Base-by-base conservation (phyloP, 2,329 filamentous ascomycete genomes). In the Coleophoma crateriformis region DNA sequence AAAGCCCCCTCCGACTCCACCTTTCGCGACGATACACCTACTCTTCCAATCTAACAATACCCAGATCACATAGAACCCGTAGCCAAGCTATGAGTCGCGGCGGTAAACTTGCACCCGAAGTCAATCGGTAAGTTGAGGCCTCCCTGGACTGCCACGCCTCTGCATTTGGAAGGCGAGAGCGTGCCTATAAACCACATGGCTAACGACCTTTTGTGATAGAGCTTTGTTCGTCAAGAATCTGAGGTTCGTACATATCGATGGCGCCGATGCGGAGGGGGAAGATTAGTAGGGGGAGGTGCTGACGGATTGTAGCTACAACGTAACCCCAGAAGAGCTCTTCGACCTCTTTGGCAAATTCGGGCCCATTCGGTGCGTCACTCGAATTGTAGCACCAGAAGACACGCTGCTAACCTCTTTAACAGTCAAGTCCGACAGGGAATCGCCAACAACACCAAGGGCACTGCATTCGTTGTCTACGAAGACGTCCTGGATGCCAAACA, bases 171-270 rank as follows among this genome's bases (percentile, higher is more conserved):
- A 27, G 6, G 27, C 3, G 27, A 27, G 27, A 27, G 27, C 27
- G 27, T 27, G 27, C 27, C 27, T 27, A 27, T 27, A 27, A 7
- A 27, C 27, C 27, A 27, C 33, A 34, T 47, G 46, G 55, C 58
- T 64, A 58, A 64, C 51, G 27, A 17, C 32, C 19, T 19, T 19
- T 52, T 57, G 57, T 57, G 50, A 50, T 62, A 96, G 92, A 85
- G 92, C 94, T 86, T 88, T 99, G 78, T 97, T 97, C 83, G 92
- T 97, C 67, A 97, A 97, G 89, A 97, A 99, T 83, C 83, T 97
- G 78, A 95, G 88, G 90, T 95, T 72, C 61, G 77, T 73, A 34
- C 45, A 50, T 50, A 51, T 48, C 47, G 51, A 54, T 19, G 42
- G 14, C 34, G 12, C 45, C 51, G 48, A 50, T 50, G 50, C 58